Evolutionary conservation across 179 eudicot species (phyloP), one percentile per base, ranked within the genome.

Genomic region (Silene vulgaris): DNA sequence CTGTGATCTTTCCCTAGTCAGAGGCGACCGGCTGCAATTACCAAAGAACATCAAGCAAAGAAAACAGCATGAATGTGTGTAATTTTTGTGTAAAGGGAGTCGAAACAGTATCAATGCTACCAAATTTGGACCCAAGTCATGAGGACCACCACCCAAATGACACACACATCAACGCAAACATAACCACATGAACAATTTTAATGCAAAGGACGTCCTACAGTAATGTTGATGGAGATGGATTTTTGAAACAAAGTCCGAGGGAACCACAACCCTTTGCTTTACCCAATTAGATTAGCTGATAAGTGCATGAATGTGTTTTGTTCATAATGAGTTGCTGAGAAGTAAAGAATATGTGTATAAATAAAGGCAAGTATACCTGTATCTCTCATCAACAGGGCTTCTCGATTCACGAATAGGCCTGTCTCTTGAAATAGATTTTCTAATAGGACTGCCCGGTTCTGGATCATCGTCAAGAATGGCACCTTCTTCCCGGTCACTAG

Each of bases 331-430:
- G 63, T n/a, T 30, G 23, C 7, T 50, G 13, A 8, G 3, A 52
- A 37, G n/a, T 52, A 14, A 65, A 28, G 1, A 3, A 3, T 13
- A 43, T 21, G 54, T 4, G 37, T 69, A 59, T 60, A 71, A 13
- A 43, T 14, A 50, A 29, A n/a, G 2, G 7, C 29, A 52, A 12
- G 72, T 80, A 52, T 56, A 90, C 91, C 89, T 75, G 73, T 85
- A 84, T 78, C 86, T 76, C 43, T 84, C 84, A 21, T 82, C 78
- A 3, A 66, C 48, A 26, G 94, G 90, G 76, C 91, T 85, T 71
- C 79, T 86, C 29, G 74, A 81, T 79, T 79, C 88, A 75, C 77
- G 77, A 32, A 14, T 13, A 56, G 76, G 79, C 35, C 82, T 72
- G 8, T 82, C 85, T 64, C 72, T 76, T 12, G 60, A 26, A 16